Evolutionary conservation across 495 filamentous ascomycete genomes (phyloP).

Genomic region (Daldinia vernicosa): DNA sequence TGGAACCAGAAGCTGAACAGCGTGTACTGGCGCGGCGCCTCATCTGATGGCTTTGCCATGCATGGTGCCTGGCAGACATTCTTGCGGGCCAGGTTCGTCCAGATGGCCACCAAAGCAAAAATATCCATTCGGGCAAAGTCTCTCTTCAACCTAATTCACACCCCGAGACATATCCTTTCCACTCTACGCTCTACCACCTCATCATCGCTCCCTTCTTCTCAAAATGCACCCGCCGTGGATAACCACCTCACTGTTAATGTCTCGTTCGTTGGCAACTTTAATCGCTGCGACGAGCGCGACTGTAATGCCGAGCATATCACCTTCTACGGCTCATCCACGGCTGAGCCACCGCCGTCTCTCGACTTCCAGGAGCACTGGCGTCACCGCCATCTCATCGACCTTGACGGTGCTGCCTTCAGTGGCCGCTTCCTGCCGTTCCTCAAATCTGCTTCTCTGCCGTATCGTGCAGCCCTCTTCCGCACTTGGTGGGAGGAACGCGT

Average conservation of each 20-base stretch:
- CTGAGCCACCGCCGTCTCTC: conserved; percentile 52
- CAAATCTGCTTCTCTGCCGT: conserved; percentile 68
- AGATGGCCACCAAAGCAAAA: conserved; percentile 61
- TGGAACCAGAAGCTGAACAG: conserved; percentile 64
- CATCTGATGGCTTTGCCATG: conserved; percentile 48
- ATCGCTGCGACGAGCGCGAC: conserved; percentile 54
- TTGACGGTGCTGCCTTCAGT: conserved; percentile 70
- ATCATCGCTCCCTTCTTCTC: not conserved
- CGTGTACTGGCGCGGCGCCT: conserved; percentile 71
- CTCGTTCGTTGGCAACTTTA: conserved; percentile 56
- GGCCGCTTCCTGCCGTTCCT: conserved; percentile 72
- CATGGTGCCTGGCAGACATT: conserved; percentile 53
- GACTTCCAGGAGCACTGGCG: conserved; percentile 53
- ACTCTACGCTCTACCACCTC: not conserved
- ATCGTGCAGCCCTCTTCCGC: conserved; percentile 72
- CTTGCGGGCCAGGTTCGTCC: conserved; percentile 68
- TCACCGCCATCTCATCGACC: conserved; percentile 72
- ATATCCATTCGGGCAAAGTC: conserved; percentile 19
- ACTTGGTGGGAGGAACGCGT: conserved; percentile 80
- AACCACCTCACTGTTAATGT: conserved; percentile 36
- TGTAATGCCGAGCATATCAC: conserved; percentile 59
- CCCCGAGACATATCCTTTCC: conserved; percentile 9
- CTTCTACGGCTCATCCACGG: conserved; percentile 61
- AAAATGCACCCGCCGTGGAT: not conserved
- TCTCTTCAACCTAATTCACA: conserved; percentile 24